Evolutionary conservation across 495 filamentous ascomycete genomes (phyloP), one percentile per base, ranked within the genome.

Genomic region (Cryomyces minteri): DNA sequence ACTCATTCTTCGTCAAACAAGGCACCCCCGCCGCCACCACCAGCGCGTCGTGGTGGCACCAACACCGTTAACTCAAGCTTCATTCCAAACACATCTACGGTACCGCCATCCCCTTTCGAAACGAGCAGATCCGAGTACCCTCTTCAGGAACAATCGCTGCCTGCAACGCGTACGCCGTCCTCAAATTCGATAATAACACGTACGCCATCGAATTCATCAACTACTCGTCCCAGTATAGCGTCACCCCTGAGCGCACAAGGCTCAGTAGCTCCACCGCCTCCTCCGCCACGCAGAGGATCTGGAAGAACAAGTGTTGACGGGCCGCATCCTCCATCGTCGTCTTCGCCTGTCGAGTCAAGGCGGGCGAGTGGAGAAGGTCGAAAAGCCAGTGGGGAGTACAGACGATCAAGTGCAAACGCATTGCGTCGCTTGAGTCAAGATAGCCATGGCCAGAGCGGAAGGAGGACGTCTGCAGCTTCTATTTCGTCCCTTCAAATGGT

Each of bases 11-110:
- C 11, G 4, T 5, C 39, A 28, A 37, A 47, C 5, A 56, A 54
- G 43, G 5, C 45, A 31, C 44, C 50, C 9, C 59, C 58, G 32
- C 53, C 58, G 6, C 59, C 59, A 14, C 55, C 59, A 11, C 53
- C 57, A 12, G 34, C 51, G 5, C 51, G 59, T 30, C 52, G 53
- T 43, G 8, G 44, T 40, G 28, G 32, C 11, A 11, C 48, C 31
- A n/a, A 37, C 8, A 39, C 41, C 43, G 40, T 32, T 29, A 45
- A 50, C 31, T 31, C 51, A 52, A 32, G 40, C 50, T 4, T 43
- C 52, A 36, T 50, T 54, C 43, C 29, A 34, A 43, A 12, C 30
- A 31, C 25, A 48, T 49, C 18, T 48, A 46, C 11, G 30, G 53
- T 1, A 14, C 50, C 18, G 46, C 46, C 14, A 10, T 51, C 12